Percentiles rank a stretch among this genome's conserved stretches.
Conservation (phyloP, 2,329 filamentous ascomycete species). For the Westerdykella sp. region DNA sequence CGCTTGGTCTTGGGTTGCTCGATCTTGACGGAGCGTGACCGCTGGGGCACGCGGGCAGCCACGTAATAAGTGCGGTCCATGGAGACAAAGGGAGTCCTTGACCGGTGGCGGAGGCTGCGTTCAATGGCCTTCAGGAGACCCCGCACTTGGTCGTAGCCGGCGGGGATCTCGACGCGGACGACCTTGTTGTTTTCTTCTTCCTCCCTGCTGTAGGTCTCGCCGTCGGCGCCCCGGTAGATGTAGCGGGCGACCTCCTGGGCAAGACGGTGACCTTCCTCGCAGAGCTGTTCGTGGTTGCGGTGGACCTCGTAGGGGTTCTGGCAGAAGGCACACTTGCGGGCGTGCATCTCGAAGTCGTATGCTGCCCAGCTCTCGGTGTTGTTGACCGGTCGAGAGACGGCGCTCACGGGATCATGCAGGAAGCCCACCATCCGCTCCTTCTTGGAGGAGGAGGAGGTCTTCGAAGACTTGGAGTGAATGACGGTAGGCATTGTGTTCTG, state of each 20-base stretch:
- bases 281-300: conserved; percentile 37
- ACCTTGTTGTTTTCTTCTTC: conserved; percentile 36
- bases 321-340: conserved; percentile 41
- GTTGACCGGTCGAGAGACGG: conserved; percentile 38
- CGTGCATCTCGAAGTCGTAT: conserved; percentile 46
- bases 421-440: conserved; percentile 34
- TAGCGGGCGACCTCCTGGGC: conserved; percentile 41
- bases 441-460: conserved; percentile 17
- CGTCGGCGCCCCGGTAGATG: conserved; percentile 38
- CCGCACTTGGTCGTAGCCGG: conserved; percentile 37
- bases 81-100: conserved; percentile 36
- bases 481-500: conserved; percentile 30
- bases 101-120: conserved; percentile 33
- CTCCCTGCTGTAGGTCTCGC: conserved; percentile 30
- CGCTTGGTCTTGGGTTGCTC: conserved; percentile 26
- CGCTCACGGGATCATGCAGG: conserved; percentile 32
- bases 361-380: conserved; percentile 41
- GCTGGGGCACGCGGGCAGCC: conserved; percentile 31
- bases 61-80: conserved; percentile 41
- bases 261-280: conserved; percentile 40
- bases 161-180: conserved; percentile 42
- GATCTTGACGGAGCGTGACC: conserved; percentile 28
- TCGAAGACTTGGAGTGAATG: conserved; percentile 20
- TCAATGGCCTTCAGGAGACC: conserved; percentile 40
- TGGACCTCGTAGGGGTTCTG: conserved; percentile 41